Base-by-base conservation (phyloP, 1,284 basidiomycete species). In the Athelia psychrophila region DNA sequence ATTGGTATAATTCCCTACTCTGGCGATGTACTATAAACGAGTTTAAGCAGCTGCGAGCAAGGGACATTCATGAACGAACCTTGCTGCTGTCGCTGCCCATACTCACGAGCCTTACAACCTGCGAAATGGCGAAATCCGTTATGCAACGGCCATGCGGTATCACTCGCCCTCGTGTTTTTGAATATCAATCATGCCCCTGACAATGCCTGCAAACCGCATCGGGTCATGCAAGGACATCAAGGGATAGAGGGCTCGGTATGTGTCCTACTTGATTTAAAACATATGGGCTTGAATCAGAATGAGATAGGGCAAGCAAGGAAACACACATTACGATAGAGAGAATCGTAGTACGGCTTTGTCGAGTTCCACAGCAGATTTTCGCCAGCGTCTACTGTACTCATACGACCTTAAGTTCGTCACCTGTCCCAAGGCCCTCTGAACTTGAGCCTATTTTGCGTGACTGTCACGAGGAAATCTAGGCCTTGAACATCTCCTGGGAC, bases 281-380 rank as follows among this genome's bases (percentile, higher is more conserved):
- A 10, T 16, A n/a, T 18, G 6, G n/a, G 9, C 38, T 8, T 19
- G n/a, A n/a, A n/a, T n/a, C n/a, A n/a, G 42, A 12, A 22, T 24
- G 16, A 10, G 52, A 19, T n/a, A n/a, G 12, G 33, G 13, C 15
- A 22, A 35, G 45, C 35, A 2, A 15, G 42, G 23, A 19, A 6
- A 61, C 76, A 23, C 54, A 83, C 81, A 54, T 85, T 86, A 64
- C 84, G 87, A 59, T 85, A 88, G 52, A 84, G 78, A 0, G 83
- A 84, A 57, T 87, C 84, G 52, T 75, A 86, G 56, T 84, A 85
- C 1, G 84, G 84, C 57, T 85, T 83, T 0, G 73, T 76, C 0
- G 84, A 85, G 44, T 76, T 76, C 81, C 83, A 86, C 30, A 75
- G 73, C 0, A 83, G 83, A 57, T 86, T 88, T 63, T 88, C 85